Percentiles rank a stretch among this genome's conserved stretches.
Conservation (phyloP, 2,329 filamentous ascomycete species). For the Paracoccidioides brasiliensis region DNA sequence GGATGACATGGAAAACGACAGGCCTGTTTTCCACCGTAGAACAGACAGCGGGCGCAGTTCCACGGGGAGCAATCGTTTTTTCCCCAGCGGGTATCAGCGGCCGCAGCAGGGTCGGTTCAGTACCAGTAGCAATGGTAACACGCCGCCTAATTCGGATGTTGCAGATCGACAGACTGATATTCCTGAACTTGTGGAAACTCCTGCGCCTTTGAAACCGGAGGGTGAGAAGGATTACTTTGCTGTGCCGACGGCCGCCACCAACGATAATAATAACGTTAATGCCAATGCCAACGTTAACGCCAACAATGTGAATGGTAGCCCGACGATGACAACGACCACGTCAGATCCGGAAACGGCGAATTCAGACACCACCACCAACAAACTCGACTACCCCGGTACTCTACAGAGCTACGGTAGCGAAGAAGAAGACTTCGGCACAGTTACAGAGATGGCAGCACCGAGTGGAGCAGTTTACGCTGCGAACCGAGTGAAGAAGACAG, state of each 20-base stretch:
- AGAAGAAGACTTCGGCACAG: slow-evolving; percentile 42
- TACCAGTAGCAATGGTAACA: slow-evolving; percentile 40
- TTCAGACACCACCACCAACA: slow-evolving; percentile 7
- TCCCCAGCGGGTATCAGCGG: slow-evolving; percentile 33
- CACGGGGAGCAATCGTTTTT: slow-evolving; percentile 34
- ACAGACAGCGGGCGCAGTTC: slow-evolving; percentile 48
- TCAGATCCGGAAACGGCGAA: background rate
- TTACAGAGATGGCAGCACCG: slow-evolving; percentile 39
- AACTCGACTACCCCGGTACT: slow-evolving; percentile 18
- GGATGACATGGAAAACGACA: slow-evolving; percentile 41
- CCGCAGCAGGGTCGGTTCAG: slow-evolving; percentile 23
- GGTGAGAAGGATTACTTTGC: slow-evolving; percentile 14
- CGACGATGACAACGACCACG: background rate
- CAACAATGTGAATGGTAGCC: too few species aligned
- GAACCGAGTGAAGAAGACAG: slow-evolving; percentile 29
- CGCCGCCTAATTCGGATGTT: slow-evolving; percentile 35
- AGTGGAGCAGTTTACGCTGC: slow-evolving; percentile 26
- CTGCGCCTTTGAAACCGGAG: slow-evolving; percentile 14
- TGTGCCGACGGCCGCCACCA: background rate
- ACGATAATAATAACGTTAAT: background rate
- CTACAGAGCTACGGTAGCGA: slow-evolving; percentile 23
- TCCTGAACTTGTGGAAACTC: slow-evolving; percentile 30
- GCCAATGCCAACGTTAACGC: background rate
- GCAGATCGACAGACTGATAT: slow-evolving; percentile 20
- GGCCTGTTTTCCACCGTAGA: slow-evolving; percentile 36